phyloP scores from a whole-genome alignment of 179 eudicot species.

The Sideroxylon spinosum region DNA sequence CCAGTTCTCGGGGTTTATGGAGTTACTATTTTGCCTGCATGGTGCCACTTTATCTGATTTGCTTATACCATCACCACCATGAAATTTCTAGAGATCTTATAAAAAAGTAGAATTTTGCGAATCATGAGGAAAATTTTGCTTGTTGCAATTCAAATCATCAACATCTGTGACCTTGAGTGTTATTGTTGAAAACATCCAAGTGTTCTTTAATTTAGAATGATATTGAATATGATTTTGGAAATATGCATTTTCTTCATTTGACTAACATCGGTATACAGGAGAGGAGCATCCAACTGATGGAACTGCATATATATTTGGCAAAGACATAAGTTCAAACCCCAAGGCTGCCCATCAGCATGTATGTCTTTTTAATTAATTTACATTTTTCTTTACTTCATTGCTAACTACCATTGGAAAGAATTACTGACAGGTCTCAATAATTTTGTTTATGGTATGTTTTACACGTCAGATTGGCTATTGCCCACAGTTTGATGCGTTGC shows the following conservation, averaged over 20 bases:
- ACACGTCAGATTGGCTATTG: slow-evolving; percentile 83
- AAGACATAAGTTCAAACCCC: slow-evolving; percentile 67
- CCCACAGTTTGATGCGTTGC: slow-evolving; percentile 97
- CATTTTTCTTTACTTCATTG: background rate
- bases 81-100: background rate
- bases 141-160: background rate
- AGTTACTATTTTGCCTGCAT: background rate
- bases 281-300: slow-evolving; percentile 87
- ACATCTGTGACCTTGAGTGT: background rate
- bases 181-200: background rate
- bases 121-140: background rate
- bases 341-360: slow-evolving; percentile 85
- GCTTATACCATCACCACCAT: background rate
- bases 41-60: background rate
- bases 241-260: slow-evolving; percentile 12
- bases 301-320: slow-evolving; percentile 81
- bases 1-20: background rate
- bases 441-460: slow-evolving; percentile 17
- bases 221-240: slow-evolving; percentile 12
- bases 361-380: slow-evolving; percentile 23
- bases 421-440: slow-evolving; percentile 14
- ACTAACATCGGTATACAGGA: slow-evolving; percentile 43
- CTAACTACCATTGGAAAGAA: background rate
- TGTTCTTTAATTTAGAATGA: background rate
- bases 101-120: background rate